Evolutionary conservation across 129 eudicot species (phyloP).

Genomic region (Ambrosia trifida): DNA sequence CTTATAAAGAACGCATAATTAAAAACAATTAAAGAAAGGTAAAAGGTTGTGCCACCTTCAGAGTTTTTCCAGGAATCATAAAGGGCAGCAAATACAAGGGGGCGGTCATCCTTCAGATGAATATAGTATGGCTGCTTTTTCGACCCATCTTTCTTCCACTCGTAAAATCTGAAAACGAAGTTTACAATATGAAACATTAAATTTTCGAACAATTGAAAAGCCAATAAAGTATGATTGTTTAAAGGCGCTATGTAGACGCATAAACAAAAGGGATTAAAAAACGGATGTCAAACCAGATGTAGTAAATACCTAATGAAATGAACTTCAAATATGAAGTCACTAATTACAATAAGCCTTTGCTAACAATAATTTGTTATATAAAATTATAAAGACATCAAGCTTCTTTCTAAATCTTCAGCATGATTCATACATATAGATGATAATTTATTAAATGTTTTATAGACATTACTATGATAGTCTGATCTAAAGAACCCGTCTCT

Average conservation of each 20-base stretch:
- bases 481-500: constrained; percentile 11
- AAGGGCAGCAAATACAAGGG: constrained; percentile 94
- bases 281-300: not conserved
- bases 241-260: not conserved
- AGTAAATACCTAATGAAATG: not conserved
- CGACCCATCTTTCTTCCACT: constrained; percentile 95
- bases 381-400: constrained; percentile 3
- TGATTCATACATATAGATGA: not conserved
- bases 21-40: not conserved
- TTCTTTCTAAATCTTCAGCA: constrained; percentile 4
- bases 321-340: constrained; percentile 8
- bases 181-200: not conserved
- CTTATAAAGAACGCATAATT: not conserved
- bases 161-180: constrained; percentile 67
- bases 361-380: constrained; percentile 16
- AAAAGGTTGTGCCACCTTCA: constrained; percentile 56
- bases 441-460: not conserved
- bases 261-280: not conserved
- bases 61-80: constrained; percentile 91
- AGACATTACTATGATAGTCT: not conserved
- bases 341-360: constrained; percentile 11
- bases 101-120: constrained; percentile 78
- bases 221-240: not conserved
- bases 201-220: not conserved
- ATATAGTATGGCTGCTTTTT: constrained; percentile 94